Percentiles rank a stretch among this genome's conserved stretches.
Conservation (phyloP, 768 basidiomycete genomes). For the Russula olivacea region DNA sequence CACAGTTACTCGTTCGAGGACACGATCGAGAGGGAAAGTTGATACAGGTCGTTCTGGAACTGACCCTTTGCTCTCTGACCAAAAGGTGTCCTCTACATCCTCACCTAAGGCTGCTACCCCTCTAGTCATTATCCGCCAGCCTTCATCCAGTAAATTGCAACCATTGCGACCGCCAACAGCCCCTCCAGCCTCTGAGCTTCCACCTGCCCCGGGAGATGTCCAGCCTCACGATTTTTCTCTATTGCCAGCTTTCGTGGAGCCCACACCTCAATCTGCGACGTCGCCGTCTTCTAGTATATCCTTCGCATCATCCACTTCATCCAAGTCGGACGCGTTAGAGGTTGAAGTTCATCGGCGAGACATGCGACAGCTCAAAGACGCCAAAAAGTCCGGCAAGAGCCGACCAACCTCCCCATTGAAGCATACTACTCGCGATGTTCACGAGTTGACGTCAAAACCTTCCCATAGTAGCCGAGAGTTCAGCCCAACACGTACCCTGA, state of each 20-base stretch:
- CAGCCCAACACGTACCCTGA: conserved; percentile 34
- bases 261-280: conserved; percentile 7
- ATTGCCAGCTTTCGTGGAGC: conserved; percentile 17
- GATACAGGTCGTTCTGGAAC: conserved; percentile 9
- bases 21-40: conserved; percentile 21
- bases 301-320: conserved; percentile 24
- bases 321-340: conserved; percentile 2
- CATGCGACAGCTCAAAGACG: conserved; percentile 13
- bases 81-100: not conserved
- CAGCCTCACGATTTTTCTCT: conserved; percentile 10
- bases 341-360: conserved; percentile 2
- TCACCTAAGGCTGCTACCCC: conserved; percentile 10
- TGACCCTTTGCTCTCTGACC: conserved; percentile 5
- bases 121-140: conserved; percentile 22
- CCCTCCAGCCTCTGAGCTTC: conserved; percentile 11
- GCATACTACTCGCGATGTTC: conserved; percentile 3
- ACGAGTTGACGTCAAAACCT: not conserved
- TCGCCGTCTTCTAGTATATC: conserved; percentile 23
- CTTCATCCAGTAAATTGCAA: conserved; percentile 19
- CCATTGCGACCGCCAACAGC: conserved; percentile 14
- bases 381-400: conserved; percentile 14
- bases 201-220: conserved; percentile 16
- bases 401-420: conserved; percentile 12
- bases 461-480: conserved; percentile 17
- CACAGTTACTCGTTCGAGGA: not conserved